These are phyloP conservation scores for Parastagonospora avenae DNA, from an alignment of 2,329 filamentous ascomycete genomes.

Conservation along the genomic window DNA sequence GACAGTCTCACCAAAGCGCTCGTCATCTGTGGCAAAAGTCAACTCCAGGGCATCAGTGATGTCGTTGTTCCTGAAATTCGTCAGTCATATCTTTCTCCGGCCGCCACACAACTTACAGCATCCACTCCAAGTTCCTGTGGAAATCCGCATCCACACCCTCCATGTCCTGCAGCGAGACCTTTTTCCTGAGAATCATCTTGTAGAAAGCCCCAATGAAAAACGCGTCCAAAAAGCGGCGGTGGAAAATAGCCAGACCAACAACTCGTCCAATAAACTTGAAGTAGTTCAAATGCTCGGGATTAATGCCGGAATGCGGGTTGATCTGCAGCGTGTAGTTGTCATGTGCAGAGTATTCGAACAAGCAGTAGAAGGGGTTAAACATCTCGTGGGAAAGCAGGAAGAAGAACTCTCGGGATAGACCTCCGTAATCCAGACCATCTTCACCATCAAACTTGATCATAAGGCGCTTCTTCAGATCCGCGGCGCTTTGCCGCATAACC, in stretches of 20 bases:
- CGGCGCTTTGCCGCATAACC: constrained; percentile 94
- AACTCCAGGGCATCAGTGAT: constrained; percentile 94
- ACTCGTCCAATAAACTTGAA: constrained; percentile 99
- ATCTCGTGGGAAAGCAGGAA: constrained; percentile 99
- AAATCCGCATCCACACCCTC: constrained; percentile 98
- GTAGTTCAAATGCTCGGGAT: constrained; percentile 98
- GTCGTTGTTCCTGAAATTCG: constrained; percentile 74
- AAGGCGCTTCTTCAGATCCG: constrained; percentile 93
- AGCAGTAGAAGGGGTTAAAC: constrained; percentile 99
- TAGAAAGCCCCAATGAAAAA: constrained; percentile 99
- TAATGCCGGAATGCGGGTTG: constrained; percentile 98
- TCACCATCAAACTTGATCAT: constrained; percentile 99
- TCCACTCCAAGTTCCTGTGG: constrained; percentile 95
- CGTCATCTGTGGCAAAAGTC: constrained; percentile 96
- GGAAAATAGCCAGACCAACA: constrained; percentile 96
- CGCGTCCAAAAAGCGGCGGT: constrained; percentile 93
- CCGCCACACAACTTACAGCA: constrained; percentile 61
- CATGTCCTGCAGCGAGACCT: constrained; percentile 92
- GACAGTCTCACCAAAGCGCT: constrained; percentile 91
- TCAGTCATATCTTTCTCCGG: constrained; percentile 5
- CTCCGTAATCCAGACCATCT: constrained; percentile 96
- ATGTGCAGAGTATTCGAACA: constrained; percentile 99
- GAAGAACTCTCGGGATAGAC: constrained; percentile 96
- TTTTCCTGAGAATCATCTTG: constrained; percentile 98
- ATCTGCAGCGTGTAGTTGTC: constrained; percentile 99